phyloP scores from a whole-genome alignment of 345 rosid species.

The Litchi chinensis region DNA sequence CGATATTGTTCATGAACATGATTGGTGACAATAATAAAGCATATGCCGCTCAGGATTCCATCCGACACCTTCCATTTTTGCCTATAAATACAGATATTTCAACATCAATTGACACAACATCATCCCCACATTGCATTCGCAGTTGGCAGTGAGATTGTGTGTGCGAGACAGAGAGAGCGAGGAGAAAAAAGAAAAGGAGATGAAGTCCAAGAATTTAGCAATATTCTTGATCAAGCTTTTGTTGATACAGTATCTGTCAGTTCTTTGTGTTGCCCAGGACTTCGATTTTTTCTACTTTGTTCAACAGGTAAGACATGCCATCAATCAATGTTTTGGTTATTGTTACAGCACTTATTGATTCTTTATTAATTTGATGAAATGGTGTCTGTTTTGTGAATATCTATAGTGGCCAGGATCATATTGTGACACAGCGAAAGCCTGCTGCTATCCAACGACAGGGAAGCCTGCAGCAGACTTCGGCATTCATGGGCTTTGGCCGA shows the following conservation, averaged over 20 bases:
- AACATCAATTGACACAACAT: neutral
- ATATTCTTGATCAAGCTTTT: constrained; percentile 34
- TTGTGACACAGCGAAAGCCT: constrained; percentile 66
- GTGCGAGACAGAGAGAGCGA: neutral
- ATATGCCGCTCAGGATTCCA: neutral
- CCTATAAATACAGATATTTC: constrained; percentile 17
- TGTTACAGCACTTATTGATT: neutral
- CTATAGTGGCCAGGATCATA: constrained; percentile 93
- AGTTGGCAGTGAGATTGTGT: neutral
- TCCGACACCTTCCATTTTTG: constrained; percentile 20
- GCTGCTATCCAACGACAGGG: constrained; percentile 86
- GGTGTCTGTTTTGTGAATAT: neutral
- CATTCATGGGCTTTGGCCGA: constrained; percentile 98
- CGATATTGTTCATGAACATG: neutral
- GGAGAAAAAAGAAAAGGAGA: constrained; percentile 1
- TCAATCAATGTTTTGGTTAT: no score
- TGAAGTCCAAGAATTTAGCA: constrained; percentile 26
- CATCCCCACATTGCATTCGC: neutral
- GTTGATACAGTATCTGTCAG: constrained; percentile 32
- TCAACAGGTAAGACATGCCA: constrained; percentile 57
- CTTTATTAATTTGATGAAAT: neutral
- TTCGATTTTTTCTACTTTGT: constrained; percentile 98
- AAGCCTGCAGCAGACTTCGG: constrained; percentile 92
- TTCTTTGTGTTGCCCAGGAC: constrained; percentile 53
- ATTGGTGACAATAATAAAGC: neutral